Base-by-base conservation (phyloP, 2,329 filamentous ascomycete species). In the Pseudopyricularia cyperi region DNA sequence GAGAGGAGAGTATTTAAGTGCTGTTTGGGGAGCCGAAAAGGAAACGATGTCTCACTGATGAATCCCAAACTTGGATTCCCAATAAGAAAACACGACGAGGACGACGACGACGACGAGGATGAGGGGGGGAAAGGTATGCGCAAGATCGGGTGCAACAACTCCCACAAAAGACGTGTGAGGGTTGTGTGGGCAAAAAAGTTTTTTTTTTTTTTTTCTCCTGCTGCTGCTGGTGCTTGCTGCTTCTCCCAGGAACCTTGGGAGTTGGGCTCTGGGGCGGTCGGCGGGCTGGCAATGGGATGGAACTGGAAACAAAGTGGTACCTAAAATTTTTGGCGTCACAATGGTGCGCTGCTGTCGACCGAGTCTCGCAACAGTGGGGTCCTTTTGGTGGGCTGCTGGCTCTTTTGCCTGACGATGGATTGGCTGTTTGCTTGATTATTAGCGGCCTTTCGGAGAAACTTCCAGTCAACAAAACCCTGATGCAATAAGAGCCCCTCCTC, bases 391-490 rank as follows among this genome's bases (percentile, higher is more conserved):
- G 39, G 39, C 51, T 46, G 33, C 52, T 51, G 50, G 50, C 63
- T 57, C 61, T 59, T n/a, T n/a, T 64, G 63, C 63, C 62, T 63
- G 63, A 65, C 65, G 65, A 65, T 65, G 60, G 60, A 56, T 62
- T 61, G 62, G 60, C 48, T 50, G 51, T 46, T 51, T 33, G 26
- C 44, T 54, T 53, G 51, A 19, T 42, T 42, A 19, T 19, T 44
- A 44, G 39, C 22, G 39, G 39, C 39, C 39, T 44, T n/a, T 44
- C 39, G 39, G 39, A 44, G 39, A 44, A 44, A 44, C 39, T 44
- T 2, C 39, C 39, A 44, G 39, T 44, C 39, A 44, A 44, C 39
- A 42, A 44, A 44, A 44, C 39, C 39, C 39, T 44, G 39, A 44
- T 44, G 8, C 19, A 26, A 44, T 42, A n/a, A 46, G 50, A 52